Evolutionary conservation across 2,329 filamentous ascomycete species (phyloP).

Genomic region (Fusarium cyanostomum): DNA sequence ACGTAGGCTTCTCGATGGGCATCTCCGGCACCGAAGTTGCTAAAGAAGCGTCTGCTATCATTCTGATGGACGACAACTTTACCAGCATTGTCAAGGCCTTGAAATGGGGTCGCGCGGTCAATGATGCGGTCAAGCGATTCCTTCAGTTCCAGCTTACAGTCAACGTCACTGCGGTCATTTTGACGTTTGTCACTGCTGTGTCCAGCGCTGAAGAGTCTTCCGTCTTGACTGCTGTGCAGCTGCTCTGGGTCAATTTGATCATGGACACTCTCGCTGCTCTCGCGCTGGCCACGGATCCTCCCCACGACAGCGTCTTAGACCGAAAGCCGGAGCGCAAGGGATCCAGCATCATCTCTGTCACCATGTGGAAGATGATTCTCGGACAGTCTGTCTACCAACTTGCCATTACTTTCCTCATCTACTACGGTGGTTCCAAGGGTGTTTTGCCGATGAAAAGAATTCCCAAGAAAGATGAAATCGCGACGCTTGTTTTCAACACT

Average conservation of each 20-base stretch:
- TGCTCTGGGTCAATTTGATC: slow-evolving; percentile 96
- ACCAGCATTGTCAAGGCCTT: slow-evolving; percentile 85
- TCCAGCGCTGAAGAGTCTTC: slow-evolving; percentile 73
- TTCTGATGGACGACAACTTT: slow-evolving; percentile 90
- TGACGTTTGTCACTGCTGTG: slow-evolving; percentile 90
- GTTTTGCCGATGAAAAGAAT: slow-evolving; percentile 55
- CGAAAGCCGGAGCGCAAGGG: slow-evolving; percentile 73
- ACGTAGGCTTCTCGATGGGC: slow-evolving; percentile 88
- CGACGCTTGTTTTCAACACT: slow-evolving; percentile 93
- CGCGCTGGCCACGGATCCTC: slow-evolving; percentile 90
- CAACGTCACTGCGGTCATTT: slow-evolving; percentile 88
- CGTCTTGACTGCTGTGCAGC: slow-evolving; percentile 87
- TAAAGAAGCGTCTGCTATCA: slow-evolving; percentile 85
- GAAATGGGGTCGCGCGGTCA: slow-evolving; percentile 81
- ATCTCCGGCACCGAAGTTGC: slow-evolving; percentile 85
- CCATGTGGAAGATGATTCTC: slow-evolving; percentile 99
- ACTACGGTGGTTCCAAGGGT: slow-evolving; percentile 71
- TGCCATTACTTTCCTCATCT: slow-evolving; percentile 79
- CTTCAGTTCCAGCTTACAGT: slow-evolving; percentile 83
- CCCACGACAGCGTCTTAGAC: slow-evolving; percentile 80
- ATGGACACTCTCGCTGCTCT: slow-evolving; percentile 96
- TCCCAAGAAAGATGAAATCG: slow-evolving; percentile 59
- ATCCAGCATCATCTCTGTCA: slow-evolving; percentile 76
- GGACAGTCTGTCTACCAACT: slow-evolving; percentile 93
- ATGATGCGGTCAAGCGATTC: slow-evolving; percentile 81